Percentiles rank a stretch among this genome's conserved stretches.
Conservation (phyloP, 2,329 filamentous ascomycete species). For the Cladosporium halotolerans region DNA sequence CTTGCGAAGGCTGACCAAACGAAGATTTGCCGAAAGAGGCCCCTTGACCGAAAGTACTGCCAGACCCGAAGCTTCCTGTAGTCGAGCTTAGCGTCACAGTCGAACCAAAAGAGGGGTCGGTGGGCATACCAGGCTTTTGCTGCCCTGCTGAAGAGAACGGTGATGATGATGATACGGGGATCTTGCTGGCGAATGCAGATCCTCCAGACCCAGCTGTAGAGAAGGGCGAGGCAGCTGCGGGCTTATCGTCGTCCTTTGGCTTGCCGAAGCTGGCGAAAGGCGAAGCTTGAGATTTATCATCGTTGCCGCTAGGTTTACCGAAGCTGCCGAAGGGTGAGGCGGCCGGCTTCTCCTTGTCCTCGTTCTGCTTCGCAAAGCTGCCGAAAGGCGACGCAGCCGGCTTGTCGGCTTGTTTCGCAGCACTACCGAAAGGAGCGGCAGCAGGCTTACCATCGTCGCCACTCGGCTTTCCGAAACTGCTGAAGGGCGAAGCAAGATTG, state of each 20-base stretch:
- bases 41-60: constrained; percentile 30
- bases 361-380: constrained; percentile 21
- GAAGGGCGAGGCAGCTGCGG: constrained; percentile 13
- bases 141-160: constrained; percentile 17
- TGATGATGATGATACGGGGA: constrained; percentile 15
- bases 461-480: background rate
- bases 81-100: constrained; percentile 36
- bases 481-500: constrained; percentile 11
- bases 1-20: constrained; percentile 25
- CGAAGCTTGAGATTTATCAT: constrained; percentile 15
- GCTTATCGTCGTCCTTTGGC: constrained; percentile 12
- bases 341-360: background rate
- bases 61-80: constrained; percentile 19
- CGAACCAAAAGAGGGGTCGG: constrained; percentile 31
- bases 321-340: constrained; percentile 30
- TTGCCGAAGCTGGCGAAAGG: constrained; percentile 28
- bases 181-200: constrained; percentile 2
- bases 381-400: constrained; percentile 25
- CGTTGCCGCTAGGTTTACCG: constrained; percentile 6
- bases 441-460: background rate
- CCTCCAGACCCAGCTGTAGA: constrained; percentile 1
- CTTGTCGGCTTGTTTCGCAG: constrained; percentile 16
- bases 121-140: constrained; percentile 13
- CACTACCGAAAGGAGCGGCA: constrained; percentile 28
- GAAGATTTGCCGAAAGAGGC: constrained; percentile 21